Evolutionary conservation across 2,329 filamentous ascomycete species (phyloP).

Genomic region (Chaetomiaceae sp.): DNA sequence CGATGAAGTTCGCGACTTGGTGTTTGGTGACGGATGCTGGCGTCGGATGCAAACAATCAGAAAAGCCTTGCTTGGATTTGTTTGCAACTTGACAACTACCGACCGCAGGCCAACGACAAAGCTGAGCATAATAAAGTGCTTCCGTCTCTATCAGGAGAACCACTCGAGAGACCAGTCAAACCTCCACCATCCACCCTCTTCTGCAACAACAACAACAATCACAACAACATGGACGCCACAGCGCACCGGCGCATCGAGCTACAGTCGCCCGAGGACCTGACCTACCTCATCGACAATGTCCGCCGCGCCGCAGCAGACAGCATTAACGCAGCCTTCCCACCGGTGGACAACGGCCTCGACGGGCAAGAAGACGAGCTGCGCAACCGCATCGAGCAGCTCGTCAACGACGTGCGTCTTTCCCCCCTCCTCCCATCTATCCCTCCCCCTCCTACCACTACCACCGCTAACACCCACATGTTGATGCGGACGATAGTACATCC

Average conservation of each 20-base stretch:
- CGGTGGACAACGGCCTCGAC: slow-evolving; percentile 47
- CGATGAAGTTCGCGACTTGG: no score
- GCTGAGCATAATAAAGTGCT: no score
- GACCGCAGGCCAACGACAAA: no score
- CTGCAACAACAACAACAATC: neutral
- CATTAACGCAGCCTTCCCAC: slow-evolving; percentile 64
- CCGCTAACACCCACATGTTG: neutral
- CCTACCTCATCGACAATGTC: slow-evolving; percentile 65
- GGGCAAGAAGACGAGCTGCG: slow-evolving; percentile 53
- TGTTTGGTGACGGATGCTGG: no score
- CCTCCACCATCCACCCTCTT: no score
- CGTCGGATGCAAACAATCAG: no score
- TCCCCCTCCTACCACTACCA: neutral
- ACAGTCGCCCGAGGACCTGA: slow-evolving; percentile 68
- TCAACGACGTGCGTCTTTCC: slow-evolving; percentile 49
- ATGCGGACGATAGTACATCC: slow-evolving; percentile 49
- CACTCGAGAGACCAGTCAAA: no score
- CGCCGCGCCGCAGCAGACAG: slow-evolving; percentile 63
- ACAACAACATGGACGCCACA: slow-evolving; percentile 32
- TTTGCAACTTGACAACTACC: no score
- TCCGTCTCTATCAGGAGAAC: no score
- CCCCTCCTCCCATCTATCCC: neutral
- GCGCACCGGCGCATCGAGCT: slow-evolving; percentile 73
- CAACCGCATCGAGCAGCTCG: slow-evolving; percentile 54
- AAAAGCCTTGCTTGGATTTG: no score